Evolutionary conservation across 163 green algal genomes (phyloP), one percentile per base, ranked within the genome.

Genomic region (Scenedesmus sp.): DNA sequence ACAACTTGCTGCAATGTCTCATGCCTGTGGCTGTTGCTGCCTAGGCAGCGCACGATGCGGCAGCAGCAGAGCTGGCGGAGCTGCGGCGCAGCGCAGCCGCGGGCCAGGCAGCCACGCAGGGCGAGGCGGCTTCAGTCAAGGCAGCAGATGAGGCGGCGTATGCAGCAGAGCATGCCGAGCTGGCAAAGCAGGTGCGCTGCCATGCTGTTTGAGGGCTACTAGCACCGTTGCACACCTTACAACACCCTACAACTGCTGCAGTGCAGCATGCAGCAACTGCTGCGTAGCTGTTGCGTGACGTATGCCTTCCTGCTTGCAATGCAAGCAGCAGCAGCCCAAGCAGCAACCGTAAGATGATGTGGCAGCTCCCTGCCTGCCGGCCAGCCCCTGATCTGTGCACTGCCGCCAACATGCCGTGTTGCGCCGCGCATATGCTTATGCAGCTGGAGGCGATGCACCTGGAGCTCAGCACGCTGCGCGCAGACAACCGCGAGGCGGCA

Each of bases 141-240:
- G 15, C 26, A 34, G 56, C 18, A 15, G 90, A 90, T 16, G 54
- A 70, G 26, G 46, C 56, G 62, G 89, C 66, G 18, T 92, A 74
- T 20, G 8, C 46, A 57, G 18, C 15, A 20, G 56, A 89, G 15
- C 89, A 85, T 82, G 89, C 82, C 20, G 55, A 76, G 89, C 62
- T 92, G 89, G 67, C 83, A 23, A 52, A 76, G n/a, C 67, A 92
- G 89, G 89, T 92, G 67, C 1, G 87, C 82, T 26, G 54, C 18
- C 3, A 15, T n/a, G 81, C 15, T 54, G 52, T 34, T 82, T 18
- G n/a, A 46, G 2, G 6, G 2, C 16, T 15, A 15, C 2, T 0
- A 23, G 8, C 10, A 18, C 62, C 8, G 62, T 70, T 70, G 62
- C 59, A 9, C 7, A 10, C 59, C 59, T 10, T 15, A 64, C 1